Conservation (phyloP, 805 yeast species). For the Schwanniomyces pseudopolymorphus region DNA sequence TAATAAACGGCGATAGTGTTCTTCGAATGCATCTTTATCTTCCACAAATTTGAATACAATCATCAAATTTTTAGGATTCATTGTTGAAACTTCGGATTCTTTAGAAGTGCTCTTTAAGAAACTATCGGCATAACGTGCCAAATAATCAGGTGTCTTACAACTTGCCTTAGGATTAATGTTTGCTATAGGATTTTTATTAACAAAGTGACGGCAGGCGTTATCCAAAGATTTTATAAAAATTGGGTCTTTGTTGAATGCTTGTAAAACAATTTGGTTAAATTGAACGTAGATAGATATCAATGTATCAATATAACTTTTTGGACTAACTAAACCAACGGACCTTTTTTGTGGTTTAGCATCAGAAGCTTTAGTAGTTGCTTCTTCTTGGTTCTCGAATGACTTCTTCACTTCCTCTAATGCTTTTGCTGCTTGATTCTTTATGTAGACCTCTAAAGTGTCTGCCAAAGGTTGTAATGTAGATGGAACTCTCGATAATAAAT, state of each 20-base stretch:
- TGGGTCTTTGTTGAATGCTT: constrained; percentile 71
- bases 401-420: constrained; percentile 55
- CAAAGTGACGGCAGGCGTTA: constrained; percentile 80
- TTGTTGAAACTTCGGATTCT: constrained; percentile 66
- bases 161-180: constrained; percentile 54
- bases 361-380: constrained; percentile 9
- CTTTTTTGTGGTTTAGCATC: constrained; percentile 16
- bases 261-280: constrained; percentile 62
- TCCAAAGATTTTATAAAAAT: constrained; percentile 85
- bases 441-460: constrained; percentile 66
- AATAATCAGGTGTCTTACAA: constrained; percentile 87
- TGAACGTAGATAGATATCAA: constrained; percentile 67
- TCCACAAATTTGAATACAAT: constrained; percentile 81
- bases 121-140: constrained; percentile 87
- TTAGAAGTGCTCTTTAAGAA: constrained; percentile 75
- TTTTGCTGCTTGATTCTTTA: constrained; percentile 48
- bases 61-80: constrained; percentile 84
- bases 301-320: constrained; percentile 77
- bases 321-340: constrained; percentile 47
- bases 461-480: constrained; percentile 78
- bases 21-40: constrained; percentile 94
- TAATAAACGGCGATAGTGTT: constrained; percentile 82
- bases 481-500: constrained; percentile 74
- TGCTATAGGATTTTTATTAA: constrained; percentile 82
- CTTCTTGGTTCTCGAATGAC: constrained; percentile 24